phyloP scores from a whole-genome alignment of 2,329 filamentous ascomycete species.

The Epicoccum sorghinum region DNA sequence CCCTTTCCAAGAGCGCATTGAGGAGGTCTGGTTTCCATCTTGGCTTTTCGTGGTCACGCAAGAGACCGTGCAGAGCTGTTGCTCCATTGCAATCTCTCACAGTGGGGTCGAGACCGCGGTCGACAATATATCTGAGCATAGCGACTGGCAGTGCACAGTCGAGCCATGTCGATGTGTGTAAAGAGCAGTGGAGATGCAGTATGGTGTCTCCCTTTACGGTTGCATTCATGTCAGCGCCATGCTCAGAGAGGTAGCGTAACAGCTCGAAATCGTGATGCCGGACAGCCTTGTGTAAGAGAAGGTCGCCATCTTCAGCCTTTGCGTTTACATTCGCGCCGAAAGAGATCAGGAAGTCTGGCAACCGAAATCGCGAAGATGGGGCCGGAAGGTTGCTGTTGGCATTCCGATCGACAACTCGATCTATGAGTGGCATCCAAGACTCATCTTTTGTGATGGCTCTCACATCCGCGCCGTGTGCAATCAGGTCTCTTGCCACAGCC shows the following conservation, averaged over 20 bases:
- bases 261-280: background rate
- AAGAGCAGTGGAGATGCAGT: background rate
- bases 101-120: background rate
- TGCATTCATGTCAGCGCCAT: background rate
- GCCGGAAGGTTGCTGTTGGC: too few species aligned
- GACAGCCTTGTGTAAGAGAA: background rate
- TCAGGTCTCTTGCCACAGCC: background rate
- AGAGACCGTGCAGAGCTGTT: background rate
- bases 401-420: too few species aligned
- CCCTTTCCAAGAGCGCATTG: constrained; percentile 3
- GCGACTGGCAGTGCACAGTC: background rate
- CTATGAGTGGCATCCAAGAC: background rate
- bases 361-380: background rate
- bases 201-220: background rate
- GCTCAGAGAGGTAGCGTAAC: background rate
- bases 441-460: background rate
- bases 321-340: background rate
- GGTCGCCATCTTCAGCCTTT: background rate
- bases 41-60: background rate
- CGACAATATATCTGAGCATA: background rate
- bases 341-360: background rate
- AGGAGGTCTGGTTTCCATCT: background rate
- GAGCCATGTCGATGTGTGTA: too few species aligned
- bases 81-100: background rate
- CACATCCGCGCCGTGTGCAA: background rate